Evolutionary conservation across 345 rosid genomes (phyloP), one percentile per base, ranked within the genome.

Genomic region (Odontarrhena argentea): DNA sequence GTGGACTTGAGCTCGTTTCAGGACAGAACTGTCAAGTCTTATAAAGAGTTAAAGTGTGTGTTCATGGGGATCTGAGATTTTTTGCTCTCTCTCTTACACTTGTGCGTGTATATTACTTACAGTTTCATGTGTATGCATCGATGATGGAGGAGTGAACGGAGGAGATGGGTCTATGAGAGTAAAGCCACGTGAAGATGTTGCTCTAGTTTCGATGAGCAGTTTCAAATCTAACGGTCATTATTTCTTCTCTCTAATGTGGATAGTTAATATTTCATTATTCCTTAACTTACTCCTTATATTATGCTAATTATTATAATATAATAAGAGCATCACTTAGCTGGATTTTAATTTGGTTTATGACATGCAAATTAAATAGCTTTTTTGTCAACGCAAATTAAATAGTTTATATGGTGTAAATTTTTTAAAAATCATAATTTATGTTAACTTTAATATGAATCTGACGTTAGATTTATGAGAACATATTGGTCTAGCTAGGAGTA

Each of bases 21-120:
- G 55, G 36, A 32, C 36, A 59, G 52, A 57, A 15, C 14, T 2
- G 26, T 34, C 22, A 34, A 3, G 28, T 26, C 42, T 56, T 66
- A 73, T 66, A 66, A 60, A 51, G 61, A 4, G 32, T 28, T 28
- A 4, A 4, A 38, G 62, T 67, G 7, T 38, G 63, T 1, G 9
- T 65, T 52, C 62, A 46, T 71, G 35, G 70, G 75, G 65, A 63
- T 71, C 70, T 71, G 69, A 71, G 75, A 65, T 8, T 28, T 28
- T 28, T 28, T 32, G 9, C 12, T 40, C 49, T 18, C 46, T 13
- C 52, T 32, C 28, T 37, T 41, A 44, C 67, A 15, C 49, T 13
- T 40, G 55, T 32, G 71, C 59, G 58, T 71, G 60, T 70, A 35
- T 4, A 6, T 32, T 32, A 38, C 42, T 38, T 38, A 38, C 8